These are phyloP conservation scores for Eucalyptus pauciflora DNA, from an alignment of 345 rosid species.

Conservation along the genomic window DNA sequence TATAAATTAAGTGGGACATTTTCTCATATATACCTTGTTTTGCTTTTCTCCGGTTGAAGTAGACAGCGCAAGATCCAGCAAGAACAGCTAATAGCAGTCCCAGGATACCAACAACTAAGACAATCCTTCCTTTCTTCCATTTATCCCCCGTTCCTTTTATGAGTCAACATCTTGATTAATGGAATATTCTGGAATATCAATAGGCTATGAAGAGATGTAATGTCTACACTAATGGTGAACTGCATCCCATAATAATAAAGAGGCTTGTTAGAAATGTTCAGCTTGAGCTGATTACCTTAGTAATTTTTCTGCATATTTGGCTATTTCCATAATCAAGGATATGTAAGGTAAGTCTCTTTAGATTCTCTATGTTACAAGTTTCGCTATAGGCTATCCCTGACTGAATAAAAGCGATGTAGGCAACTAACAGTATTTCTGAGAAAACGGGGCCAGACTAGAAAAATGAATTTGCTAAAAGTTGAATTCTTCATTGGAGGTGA, in stretches of 20 bases:
- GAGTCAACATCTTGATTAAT: background rate
- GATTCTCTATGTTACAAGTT: background rate
- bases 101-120: background rate
- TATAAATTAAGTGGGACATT: background rate
- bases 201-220: background rate
- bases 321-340: background rate
- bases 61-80: background rate
- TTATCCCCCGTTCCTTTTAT: constrained; percentile 3
- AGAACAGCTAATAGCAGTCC: background rate
- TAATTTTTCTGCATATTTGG: background rate
- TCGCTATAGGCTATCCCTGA: background rate
- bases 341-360: background rate
- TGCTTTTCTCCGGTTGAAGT: background rate
- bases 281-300: background rate
- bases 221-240: background rate
- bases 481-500: background rate
- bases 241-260: background rate
- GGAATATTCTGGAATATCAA: background rate
- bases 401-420: background rate
- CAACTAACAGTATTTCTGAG: background rate
- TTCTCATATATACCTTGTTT: background rate
- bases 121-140: constrained; percentile 5
- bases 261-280: background rate
- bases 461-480: background rate
- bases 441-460: background rate